Evolutionary conservation across 2,329 filamentous ascomycete genomes (phyloP).

Genomic region (Colletotrichum sp.): DNA sequence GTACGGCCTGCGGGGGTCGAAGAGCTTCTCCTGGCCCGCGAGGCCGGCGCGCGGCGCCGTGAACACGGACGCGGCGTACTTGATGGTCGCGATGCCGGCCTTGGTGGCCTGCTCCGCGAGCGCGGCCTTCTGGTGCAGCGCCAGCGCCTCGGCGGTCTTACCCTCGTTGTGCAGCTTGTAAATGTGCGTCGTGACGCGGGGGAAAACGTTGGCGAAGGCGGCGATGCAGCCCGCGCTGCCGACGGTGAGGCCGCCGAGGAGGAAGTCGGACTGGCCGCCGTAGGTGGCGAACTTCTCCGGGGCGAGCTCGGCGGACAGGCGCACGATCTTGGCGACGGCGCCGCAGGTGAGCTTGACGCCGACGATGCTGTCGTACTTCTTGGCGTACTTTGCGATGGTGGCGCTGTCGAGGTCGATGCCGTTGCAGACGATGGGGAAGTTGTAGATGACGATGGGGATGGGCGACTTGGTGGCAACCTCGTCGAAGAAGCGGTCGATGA

Average conservation of each 20-base stretch:
- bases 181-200: constrained; percentile 59
- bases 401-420: constrained; percentile 73
- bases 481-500: constrained; percentile 64
- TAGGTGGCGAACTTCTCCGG: constrained; percentile 68
- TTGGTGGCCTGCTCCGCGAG: constrained; percentile 71
- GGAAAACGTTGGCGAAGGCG: constrained; percentile 68
- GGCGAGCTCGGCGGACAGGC: constrained; percentile 57
- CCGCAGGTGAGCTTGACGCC: constrained; percentile 73
- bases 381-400: constrained; percentile 59
- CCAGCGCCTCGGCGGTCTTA: constrained; percentile 61
- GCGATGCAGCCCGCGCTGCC: constrained; percentile 67
- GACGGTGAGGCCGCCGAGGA: constrained; percentile 64
- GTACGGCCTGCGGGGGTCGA: constrained; percentile 68
- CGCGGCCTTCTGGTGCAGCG: constrained; percentile 65
- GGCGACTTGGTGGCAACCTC: constrained; percentile 57
- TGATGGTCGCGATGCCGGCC: constrained; percentile 69
- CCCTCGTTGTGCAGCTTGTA: constrained; percentile 67
- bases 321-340: constrained; percentile 73
- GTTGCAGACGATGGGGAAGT: constrained; percentile 73
- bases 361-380: constrained; percentile 57
- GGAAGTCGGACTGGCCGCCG: constrained; percentile 76
- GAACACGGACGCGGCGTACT: constrained; percentile 69
- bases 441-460: constrained; percentile 69
- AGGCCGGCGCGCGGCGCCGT: constrained; percentile 66
- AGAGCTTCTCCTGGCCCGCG: constrained; percentile 59